Percentiles rank a stretch among this genome's conserved stretches.
Evolutionary conservation across 495 filamentous ascomycete species (phyloP).

Genomic region (Penicillium coffeae): DNA sequence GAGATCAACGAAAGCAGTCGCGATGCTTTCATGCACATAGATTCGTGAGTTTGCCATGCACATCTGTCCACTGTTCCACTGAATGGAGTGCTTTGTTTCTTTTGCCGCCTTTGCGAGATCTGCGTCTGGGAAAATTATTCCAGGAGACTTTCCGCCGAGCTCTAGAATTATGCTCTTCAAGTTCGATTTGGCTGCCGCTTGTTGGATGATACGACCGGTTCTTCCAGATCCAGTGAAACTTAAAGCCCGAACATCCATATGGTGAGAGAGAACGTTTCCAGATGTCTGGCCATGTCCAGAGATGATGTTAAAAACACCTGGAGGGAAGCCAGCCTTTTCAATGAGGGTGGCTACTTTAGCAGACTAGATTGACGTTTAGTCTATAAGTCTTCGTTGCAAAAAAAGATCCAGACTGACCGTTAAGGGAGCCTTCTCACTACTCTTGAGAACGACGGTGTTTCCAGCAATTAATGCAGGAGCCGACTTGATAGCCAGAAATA

Average conservation of each 20-base stretch:
- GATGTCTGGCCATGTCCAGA: slow-evolving; percentile 68
- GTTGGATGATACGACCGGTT: slow-evolving; percentile 17
- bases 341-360: slow-evolving; percentile 42
- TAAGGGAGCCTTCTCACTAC: slow-evolving; percentile 54
- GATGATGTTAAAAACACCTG: slow-evolving; percentile 80
- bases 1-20: slow-evolving; percentile 71
- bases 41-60: slow-evolving; percentile 48
- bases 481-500: slow-evolving; percentile 42
- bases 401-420: slow-evolving; percentile 36
- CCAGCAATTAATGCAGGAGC: slow-evolving; percentile 54
- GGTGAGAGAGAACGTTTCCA: slow-evolving; percentile 73
- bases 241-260: slow-evolving; percentile 70
- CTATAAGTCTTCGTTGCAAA: too few relatives aligned
- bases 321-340: slow-evolving; percentile 80
- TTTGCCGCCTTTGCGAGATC: slow-evolving; percentile 77
- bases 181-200: slow-evolving; percentile 36
- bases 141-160: slow-evolving; percentile 37
- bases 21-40: slow-evolving; percentile 60
- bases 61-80: slow-evolving; percentile 44
- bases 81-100: slow-evolving; percentile 55
- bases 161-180: slow-evolving; percentile 42
- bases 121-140: slow-evolving; percentile 47
- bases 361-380: background rate
- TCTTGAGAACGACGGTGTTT: slow-evolving; percentile 55
- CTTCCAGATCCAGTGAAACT: slow-evolving; percentile 22